Conservation (phyloP, 306 rosid species). For the Biancaea sappan region DNA sequence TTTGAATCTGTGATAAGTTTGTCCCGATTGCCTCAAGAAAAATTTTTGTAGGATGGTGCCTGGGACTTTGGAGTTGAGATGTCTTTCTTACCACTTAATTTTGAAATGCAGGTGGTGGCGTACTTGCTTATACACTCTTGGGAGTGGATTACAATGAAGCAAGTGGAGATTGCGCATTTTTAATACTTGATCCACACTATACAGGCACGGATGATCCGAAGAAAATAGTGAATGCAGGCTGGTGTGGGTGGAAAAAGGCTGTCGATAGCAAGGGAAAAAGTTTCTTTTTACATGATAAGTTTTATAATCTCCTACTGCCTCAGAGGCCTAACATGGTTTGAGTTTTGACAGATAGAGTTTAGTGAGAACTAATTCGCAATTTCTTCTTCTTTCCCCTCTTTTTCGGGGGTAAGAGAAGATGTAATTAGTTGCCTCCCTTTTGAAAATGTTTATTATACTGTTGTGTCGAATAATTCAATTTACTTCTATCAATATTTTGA, state of each 20-base stretch:
- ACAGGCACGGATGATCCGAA: constrained; percentile 82
- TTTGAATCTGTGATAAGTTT: background rate
- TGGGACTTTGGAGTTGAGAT: background rate
- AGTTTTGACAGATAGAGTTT: constrained; percentile 54
- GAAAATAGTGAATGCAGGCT: constrained; percentile 80
- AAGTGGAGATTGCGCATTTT: constrained; percentile 89
- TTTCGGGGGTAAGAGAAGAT: constrained; percentile 6
- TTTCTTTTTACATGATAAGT: constrained; percentile 91
- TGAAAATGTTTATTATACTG: constrained; percentile 17
- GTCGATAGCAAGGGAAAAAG: constrained; percentile 85
- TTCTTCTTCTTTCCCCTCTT: no score
- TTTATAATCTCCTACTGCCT: constrained; percentile 87
- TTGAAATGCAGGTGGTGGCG: constrained; percentile 81
- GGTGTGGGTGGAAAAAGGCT: constrained; percentile 98
- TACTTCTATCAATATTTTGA: no score
- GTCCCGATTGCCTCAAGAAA: background rate
- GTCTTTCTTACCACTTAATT: constrained; percentile 10
- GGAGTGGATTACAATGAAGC: constrained; percentile 93
- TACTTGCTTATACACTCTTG: constrained; percentile 93
- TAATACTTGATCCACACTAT: constrained; percentile 96
- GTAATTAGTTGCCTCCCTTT: background rate
- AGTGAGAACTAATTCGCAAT: background rate
- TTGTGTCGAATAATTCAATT: no score
- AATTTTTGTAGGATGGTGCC: constrained; percentile 2
- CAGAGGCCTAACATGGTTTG: constrained; percentile 97